Evolutionary conservation across 352 stramenopile genomes (phyloP), one percentile per base, ranked within the genome.

Genomic region (Globisporangium solare): DNA sequence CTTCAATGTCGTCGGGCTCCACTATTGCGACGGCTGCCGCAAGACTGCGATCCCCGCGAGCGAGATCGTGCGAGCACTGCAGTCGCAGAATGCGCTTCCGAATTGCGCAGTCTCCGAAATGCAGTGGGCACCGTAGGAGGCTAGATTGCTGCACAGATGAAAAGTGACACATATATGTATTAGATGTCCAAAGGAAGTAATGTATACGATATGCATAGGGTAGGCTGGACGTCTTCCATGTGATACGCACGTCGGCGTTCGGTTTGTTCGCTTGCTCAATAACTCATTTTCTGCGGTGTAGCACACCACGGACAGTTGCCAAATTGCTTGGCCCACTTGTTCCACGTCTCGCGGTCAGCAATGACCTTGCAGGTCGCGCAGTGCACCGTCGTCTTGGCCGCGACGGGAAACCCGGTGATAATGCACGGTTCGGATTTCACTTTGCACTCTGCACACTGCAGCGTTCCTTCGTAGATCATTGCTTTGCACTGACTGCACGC

Each of bases 341-440:
- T 94, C 84, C 84, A 94, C 51, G 75, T 91, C 68, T 94, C 84
- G 13, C 80, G 71, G 48, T 94, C 83, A 14, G 79, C 85, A 43
- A 93, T 91, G 47, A 86, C 85, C 59, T 94, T 90, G 70, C 87
- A 96, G 22, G 75, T 95, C 55, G 81, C 88, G 66, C 75, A 97
- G 71, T 92, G 89, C 43, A 97, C 79, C 10, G 87, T 93, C 51
- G 77, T 89, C 73, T 91, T 94, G 47, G 87, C 67, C 5, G 70
- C 72, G 27, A 98, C 84, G 0, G 92, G 91, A 56, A 92, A 97
- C 15, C 93, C 91, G 6, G 92, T 97, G 56, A 97, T 79, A 53
- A 97, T 94, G 55, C 91, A 97, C 47, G 83, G 83, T 53, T 94
- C 80, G 35, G 71, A 81, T 24, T 73, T 66, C 45, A 72, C 83